Conservation (phyloP, 768 basidiomycete genomes). For the Tylopilus plumbeoviolaceoides region DNA sequence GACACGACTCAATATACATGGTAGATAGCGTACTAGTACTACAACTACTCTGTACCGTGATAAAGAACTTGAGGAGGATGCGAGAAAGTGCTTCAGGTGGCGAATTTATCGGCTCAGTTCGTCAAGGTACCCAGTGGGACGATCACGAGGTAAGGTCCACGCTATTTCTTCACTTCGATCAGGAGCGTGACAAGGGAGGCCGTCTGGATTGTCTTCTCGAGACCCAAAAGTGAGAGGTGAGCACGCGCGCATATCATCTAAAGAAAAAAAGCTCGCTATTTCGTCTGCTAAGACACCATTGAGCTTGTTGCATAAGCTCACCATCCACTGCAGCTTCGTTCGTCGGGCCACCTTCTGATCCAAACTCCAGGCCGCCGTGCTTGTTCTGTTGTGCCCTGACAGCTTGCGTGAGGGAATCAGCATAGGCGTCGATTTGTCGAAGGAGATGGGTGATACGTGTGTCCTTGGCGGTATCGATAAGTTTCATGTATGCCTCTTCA, state of each 20-base stretch:
- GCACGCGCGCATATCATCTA: conserved; percentile 1
- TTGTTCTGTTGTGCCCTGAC: conserved; percentile 91
- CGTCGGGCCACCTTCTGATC: conserved; percentile 67
- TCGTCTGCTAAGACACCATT: conserved; percentile 95
- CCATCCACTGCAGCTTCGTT: conserved; percentile 98
- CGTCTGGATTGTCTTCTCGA: conserved; percentile 92
- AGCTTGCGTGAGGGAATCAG: conserved; percentile 92
- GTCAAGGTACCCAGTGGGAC: conserved; percentile 96
- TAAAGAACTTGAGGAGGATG: conserved; percentile 92
- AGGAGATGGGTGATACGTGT: conserved; percentile 97
- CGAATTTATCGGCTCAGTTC: conserved; percentile 95
- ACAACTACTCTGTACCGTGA: conserved; percentile 89
- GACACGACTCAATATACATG: no score
- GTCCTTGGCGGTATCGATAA: conserved; percentile 98
- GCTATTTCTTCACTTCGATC: conserved; percentile 84
- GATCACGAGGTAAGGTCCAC: conserved; percentile 94
- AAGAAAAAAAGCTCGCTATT: conserved; percentile 54
- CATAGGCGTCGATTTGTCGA: conserved; percentile 89
- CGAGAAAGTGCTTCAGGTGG: conserved; percentile 90
- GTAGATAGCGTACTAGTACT: no score
- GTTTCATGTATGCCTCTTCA: conserved; percentile 98
- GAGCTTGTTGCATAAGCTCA: conserved; percentile 93
- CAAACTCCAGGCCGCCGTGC: conserved; percentile 41
- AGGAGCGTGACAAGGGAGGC: conserved; percentile 95
- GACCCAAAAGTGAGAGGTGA: conserved; percentile 53